phyloP scores from a whole-genome alignment of 805 yeast genomes.

The Sugiyamaella americana region DNA sequence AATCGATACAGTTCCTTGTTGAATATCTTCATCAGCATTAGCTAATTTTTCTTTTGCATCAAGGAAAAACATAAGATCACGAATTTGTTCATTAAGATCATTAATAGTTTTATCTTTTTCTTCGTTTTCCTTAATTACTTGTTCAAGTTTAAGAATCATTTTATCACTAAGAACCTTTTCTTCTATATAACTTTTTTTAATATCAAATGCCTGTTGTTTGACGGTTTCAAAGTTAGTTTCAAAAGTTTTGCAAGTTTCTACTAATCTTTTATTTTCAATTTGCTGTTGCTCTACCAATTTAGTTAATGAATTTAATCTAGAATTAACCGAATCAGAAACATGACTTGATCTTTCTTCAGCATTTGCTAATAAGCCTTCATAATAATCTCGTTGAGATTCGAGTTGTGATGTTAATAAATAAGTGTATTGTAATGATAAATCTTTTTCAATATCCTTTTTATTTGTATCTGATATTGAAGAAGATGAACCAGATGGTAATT shows the following conservation, averaged over 20 bases:
- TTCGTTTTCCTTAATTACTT: conserved; percentile 26
- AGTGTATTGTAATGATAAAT: conserved; percentile 70
- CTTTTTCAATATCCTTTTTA: conserved; percentile 23
- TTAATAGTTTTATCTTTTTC: conserved; percentile 15
- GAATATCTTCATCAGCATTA: conserved; percentile 64
- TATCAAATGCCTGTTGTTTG: conserved; percentile 10
- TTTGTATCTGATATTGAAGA: conserved; percentile 5
- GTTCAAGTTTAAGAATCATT: conserved; percentile 37
- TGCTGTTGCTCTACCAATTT: conserved; percentile 23
- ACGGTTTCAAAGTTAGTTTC: conserved; percentile 16
- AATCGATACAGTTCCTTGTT: conserved; percentile 47
- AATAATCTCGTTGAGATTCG: conserved; percentile 80
- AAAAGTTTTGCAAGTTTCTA: conserved; percentile 21
- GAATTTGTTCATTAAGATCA: conserved; percentile 32
- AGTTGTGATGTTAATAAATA: conserved; percentile 71
- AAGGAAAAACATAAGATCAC: conserved; percentile 73
- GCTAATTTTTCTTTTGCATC: conserved; percentile 69
- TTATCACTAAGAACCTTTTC: conserved; percentile 43
- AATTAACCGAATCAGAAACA: too few species aligned
- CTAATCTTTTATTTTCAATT: conserved; percentile 18
- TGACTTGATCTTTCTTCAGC: conserved; percentile 19
- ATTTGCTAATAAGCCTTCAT: conserved; percentile 47
- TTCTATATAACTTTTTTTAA: conserved; percentile 38
- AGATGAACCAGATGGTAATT: conserved; percentile 27
- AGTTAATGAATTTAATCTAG: too few species aligned